Conservation (phyloP, 2,329 filamentous ascomycete genomes). For the Trichoderma citrinoviride region DNA sequence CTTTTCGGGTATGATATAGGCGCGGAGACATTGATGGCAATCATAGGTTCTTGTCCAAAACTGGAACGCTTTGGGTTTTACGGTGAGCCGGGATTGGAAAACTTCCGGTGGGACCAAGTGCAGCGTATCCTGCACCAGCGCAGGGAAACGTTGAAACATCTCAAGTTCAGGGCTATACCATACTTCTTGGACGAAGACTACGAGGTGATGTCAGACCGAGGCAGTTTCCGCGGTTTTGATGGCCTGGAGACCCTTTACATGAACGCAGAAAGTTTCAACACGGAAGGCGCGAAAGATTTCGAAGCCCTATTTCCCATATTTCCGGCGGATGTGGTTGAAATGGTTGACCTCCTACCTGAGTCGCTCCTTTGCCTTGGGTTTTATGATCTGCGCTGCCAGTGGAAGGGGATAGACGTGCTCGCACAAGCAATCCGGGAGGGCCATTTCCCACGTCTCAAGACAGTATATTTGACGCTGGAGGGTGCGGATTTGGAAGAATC, state of each 20-base stretch:
- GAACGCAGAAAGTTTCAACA: neutral
- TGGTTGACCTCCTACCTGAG: neutral
- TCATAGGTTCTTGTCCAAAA: neutral
- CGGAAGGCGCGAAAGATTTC: too few relatives aligned
- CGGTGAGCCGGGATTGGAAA: neutral
- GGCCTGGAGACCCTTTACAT: neutral
- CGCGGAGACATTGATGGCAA: neutral
- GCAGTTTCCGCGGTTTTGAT: neutral
- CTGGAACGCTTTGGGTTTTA: neutral
- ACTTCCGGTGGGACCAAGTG: neutral
- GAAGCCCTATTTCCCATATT: neutral
- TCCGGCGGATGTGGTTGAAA: neutral
- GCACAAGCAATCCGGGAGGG: neutral
- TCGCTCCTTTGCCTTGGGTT: neutral
- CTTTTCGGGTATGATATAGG: too few relatives aligned
- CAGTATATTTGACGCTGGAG: too few relatives aligned
- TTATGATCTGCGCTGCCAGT: fast-evolving
- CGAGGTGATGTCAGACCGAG: too few relatives aligned
- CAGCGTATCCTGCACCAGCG: neutral
- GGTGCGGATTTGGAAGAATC: neutral
- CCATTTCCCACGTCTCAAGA: neutral
- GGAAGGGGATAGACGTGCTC: neutral
- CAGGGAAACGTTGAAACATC: neutral
- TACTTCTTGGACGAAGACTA: too few relatives aligned
- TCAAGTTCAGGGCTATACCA: too few relatives aligned